These are phyloP conservation scores for Candida montana DNA, from an alignment of 805 yeast species.

Conservation along the genomic window DNA sequence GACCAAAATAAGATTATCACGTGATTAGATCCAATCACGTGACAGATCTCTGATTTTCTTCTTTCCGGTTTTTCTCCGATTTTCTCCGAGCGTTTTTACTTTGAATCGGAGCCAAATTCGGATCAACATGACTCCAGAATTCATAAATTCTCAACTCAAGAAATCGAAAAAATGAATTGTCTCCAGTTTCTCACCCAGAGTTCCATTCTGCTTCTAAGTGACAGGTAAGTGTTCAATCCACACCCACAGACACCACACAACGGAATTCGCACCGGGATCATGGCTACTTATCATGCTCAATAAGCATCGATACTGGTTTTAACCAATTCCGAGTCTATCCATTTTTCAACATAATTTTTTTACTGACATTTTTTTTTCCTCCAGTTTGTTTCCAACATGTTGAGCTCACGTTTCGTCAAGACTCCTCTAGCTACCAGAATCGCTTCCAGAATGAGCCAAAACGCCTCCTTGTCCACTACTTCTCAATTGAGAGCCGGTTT, in stretches of 20 bases:
- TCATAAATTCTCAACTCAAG: background rate
- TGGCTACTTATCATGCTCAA: no score
- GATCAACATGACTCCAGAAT: background rate
- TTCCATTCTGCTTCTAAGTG: background rate
- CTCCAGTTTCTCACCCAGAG: no score
- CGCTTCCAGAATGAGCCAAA: conserved; percentile 6
- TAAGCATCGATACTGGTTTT: no score
- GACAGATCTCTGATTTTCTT: no score
- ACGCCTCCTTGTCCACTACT: conserved; percentile 7
- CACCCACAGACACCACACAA: no score
- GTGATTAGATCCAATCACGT: no score
- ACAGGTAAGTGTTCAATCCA: background rate
- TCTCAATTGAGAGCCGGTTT: conserved; percentile 11
- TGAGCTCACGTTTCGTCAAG: conserved; percentile 7
- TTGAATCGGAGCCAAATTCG: background rate
- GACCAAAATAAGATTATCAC: background rate
- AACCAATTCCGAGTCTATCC: background rate
- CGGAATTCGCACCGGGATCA: no score
- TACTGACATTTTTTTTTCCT: background rate
- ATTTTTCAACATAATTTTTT: background rate
- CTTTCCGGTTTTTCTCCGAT: no score
- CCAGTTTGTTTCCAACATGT: conserved; percentile 1
- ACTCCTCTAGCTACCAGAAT: conserved; percentile 7
- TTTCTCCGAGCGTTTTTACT: background rate
- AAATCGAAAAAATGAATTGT: background rate